These are phyloP conservation scores for Candida boleticola DNA, from an alignment of 805 yeast species.

Conservation along the genomic window DNA sequence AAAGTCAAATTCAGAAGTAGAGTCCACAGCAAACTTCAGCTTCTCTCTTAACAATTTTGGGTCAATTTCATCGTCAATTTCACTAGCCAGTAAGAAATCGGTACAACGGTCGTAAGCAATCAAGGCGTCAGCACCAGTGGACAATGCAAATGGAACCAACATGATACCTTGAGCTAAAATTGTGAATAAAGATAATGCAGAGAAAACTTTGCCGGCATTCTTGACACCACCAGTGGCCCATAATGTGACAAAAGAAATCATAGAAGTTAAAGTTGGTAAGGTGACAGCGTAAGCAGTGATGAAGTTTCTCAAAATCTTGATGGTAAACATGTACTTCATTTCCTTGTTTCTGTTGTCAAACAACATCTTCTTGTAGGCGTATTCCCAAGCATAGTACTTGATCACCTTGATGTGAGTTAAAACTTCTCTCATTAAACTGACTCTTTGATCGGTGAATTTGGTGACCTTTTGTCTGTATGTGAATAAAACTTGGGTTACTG, in stretches of 20 bases:
- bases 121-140: conserved; percentile 44
- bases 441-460: conserved; percentile 40
- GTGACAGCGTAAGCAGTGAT: conserved; percentile 45
- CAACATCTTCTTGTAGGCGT: conserved; percentile 37
- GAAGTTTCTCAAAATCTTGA: conserved; percentile 40
- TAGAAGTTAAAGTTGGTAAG: conserved; percentile 41
- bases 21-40: conserved; percentile 5
- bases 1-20: conserved; percentile 9
- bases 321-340: conserved; percentile 40
- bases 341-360: conserved; percentile 36
- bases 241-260: conserved; percentile 44
- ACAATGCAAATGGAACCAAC: conserved; percentile 43
- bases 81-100: conserved; percentile 25
- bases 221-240: conserved; percentile 43
- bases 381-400: conserved; percentile 48
- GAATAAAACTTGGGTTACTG: conserved; percentile 34
- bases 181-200: conserved; percentile 40
- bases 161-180: conserved; percentile 44
- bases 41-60: conserved; percentile 3
- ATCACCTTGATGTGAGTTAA: conserved; percentile 40
- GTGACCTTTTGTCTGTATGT: conserved; percentile 34
- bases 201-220: conserved; percentile 39
- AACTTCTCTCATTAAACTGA: conserved; percentile 42
- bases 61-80: conserved; percentile 16
- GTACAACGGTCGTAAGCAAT: conserved; percentile 34